Evolutionary conservation across 2,329 filamentous ascomycete species (phyloP), one percentile per base, ranked within the genome.

Genomic region (Xylaria sp.): DNA sequence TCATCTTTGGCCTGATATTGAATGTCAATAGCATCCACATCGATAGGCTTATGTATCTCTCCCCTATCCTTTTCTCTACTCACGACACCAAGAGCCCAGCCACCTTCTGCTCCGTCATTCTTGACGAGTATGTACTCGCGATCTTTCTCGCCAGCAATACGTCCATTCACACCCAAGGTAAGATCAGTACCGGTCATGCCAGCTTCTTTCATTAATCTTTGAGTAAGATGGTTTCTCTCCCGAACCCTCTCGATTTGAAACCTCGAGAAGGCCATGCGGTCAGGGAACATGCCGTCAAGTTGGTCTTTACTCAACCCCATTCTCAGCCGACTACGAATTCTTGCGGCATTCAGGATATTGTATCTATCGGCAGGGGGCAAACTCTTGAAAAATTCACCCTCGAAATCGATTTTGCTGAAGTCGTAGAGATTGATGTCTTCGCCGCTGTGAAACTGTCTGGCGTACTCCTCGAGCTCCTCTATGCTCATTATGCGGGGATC

Each of bases 281-380:
- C 92, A 0, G 96, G 95, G 78, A 99, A 99, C 96, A 99, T 99
- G 54, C 86, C 88, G 73, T 98, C 94, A 15, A 99, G 82, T 80
- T 99, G 96, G 72, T 99, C 95, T 80, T 98, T 98, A 65, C 93
- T 97, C 75, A 97, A 88, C 0, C 96, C 96, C 95, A 99, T 97
- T 77, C 96, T 89, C 76, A 99, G 84, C 62, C 96, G 87, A 79
- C 93, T 97, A 65, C 96, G 86, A 69, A 99, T 79, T 69, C 96
- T 87, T 1, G 97, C 96, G 1, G 97, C 96, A 77, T 99, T 99
- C 26, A 99, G 82, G 62, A 99, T 99, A 75, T 98, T 98, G 83
- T 99, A 99, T 58, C 95, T 89, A 82, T 99, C 96, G 1, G 91
- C 91, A 0, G 94, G 86, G 0, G 97, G 96, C 66, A 99, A 81